Base-by-base conservation (phyloP, 2,329 filamentous ascomycete genomes). In the Aspergillus fijiensis region DNA sequence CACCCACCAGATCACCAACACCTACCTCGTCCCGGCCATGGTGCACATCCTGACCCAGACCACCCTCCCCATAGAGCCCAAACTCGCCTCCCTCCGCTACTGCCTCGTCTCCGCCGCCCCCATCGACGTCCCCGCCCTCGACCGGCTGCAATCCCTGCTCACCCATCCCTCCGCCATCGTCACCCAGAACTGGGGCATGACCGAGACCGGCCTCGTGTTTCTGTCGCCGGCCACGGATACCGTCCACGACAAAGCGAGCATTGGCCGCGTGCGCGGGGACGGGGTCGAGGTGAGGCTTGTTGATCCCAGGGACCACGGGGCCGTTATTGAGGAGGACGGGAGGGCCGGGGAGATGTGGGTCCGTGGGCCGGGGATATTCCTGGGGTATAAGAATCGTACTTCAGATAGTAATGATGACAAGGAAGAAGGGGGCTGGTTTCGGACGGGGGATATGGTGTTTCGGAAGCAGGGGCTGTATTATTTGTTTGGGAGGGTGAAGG, bases 121-220 rank as follows among this genome's bases (percentile, higher is more conserved):
- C 1, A 68, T 83, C 6, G 73, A 74, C 7, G 67, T 68, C 4
- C 69, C 63, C 4, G 64, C 72, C n/a, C 70, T 78, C 67, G 61
- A 67, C 16, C 62, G 66, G 57, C 65, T 79, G 58, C 70, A 75
- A 49, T 58, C 64, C 2, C 65, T 79, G 16, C 74, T 82, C 45
- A 7, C 6, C 39, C 62, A 72, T 14, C 58, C 55, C 3, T 66
- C 73, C 12, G 76, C 77, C 1, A 69, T 71, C 14, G 69, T 81
- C 12, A 71, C 70, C 10, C 77, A 80, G 51, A 74, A 79, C 29
- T 83, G 77, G 74, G 81, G 81, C 5, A 81, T 82, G 76, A 82
- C 81, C 0, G 81, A 84, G 70, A 73, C 60, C 68, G 80, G 80
- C 64, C 72, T 61, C 67, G 74, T 55, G 1, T 72, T 76, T 59